A percentile compares a stretch with the other conserved stretches of the same genome.
phyloP scores from a whole-genome alignment of 1,284 basidiomycete genomes.

The Ceratobasidium sp. region DNA sequence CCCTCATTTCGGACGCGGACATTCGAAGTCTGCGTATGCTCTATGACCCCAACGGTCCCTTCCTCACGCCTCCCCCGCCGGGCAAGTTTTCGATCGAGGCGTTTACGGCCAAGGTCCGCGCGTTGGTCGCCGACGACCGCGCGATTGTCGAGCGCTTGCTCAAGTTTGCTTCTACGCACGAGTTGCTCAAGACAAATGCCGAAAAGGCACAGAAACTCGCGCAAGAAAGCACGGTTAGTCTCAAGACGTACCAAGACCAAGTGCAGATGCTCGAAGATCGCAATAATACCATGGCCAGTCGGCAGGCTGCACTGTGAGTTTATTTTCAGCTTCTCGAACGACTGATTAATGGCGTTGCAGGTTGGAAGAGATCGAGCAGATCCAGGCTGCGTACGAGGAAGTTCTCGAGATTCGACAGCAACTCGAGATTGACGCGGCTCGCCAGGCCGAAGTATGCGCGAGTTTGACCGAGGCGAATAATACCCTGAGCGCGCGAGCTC shows the following conservation, averaged over 20 bases:
- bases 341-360: slow-evolving; percentile 51
- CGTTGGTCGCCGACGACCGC: slow-evolving; percentile 79
- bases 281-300: slow-evolving; percentile 60
- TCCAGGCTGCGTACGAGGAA: slow-evolving; percentile 68
- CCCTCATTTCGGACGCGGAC: slow-evolving; percentile 71
- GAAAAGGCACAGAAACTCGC: slow-evolving; percentile 87
- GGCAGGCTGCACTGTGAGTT: slow-evolving; percentile 64
- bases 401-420: slow-evolving; percentile 67
- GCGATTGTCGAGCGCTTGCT: slow-evolving; percentile 81
- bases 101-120: slow-evolving; percentile 76
- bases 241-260: slow-evolving; percentile 89
- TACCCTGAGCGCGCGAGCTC: slow-evolving; percentile 69
- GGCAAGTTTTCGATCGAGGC: slow-evolving; percentile 68
- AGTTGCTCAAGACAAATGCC: slow-evolving; percentile 87
- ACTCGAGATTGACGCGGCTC: slow-evolving; percentile 70
- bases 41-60: slow-evolving; percentile 59
- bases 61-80: slow-evolving; percentile 51
- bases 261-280: slow-evolving; percentile 79
- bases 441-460: slow-evolving; percentile 71
- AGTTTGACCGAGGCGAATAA: slow-evolving; percentile 81
- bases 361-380: slow-evolving; percentile 68
- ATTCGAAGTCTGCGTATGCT: slow-evolving; percentile 76
- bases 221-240: slow-evolving; percentile 72
- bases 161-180: slow-evolving; percentile 84
- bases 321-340: slow-evolving; percentile 34